Evolutionary conservation across 2,329 filamentous ascomycete genomes (phyloP).

Genomic region (Aspergillus ochraceus): DNA sequence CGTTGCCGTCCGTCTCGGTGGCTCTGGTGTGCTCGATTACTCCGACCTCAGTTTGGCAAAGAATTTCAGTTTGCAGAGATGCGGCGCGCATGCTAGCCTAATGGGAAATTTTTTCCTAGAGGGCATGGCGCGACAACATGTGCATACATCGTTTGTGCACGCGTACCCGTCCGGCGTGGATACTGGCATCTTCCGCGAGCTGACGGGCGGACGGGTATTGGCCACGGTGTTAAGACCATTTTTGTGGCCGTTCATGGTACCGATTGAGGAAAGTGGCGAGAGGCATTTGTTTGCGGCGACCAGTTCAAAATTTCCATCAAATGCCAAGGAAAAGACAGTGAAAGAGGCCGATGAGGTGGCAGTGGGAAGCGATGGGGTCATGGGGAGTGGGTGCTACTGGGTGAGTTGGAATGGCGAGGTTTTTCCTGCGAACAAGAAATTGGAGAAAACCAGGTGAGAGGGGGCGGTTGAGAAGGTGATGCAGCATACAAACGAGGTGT

Average conservation of each 20-base stretch:
- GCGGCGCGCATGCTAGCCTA: constrained; percentile 38
- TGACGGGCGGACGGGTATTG: constrained; percentile 33
- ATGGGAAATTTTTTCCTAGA: constrained; percentile 39
- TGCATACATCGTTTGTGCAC: constrained; percentile 38
- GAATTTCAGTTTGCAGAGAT: constrained; percentile 33
- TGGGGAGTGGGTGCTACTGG: constrained; percentile 19
- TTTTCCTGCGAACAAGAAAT: constrained; percentile 8
- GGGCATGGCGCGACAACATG: constrained; percentile 32
- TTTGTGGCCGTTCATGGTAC: constrained; percentile 16
- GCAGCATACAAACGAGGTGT: constrained; percentile 16
- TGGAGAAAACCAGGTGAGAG: constrained; percentile 5
- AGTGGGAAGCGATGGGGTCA: constrained; percentile 13
- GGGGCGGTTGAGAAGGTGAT: constrained; percentile 15
- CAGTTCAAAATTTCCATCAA: constrained; percentile 25
- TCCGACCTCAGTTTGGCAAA: constrained; percentile 44
- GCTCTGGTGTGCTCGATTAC: constrained; percentile 36
- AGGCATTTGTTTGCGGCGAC: constrained; percentile 10
- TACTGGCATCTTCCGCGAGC: constrained; percentile 37
- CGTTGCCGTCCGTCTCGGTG: constrained; percentile 27
- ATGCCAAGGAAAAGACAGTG: constrained; percentile 7
- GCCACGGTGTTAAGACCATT: constrained; percentile 15
- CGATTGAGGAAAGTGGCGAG: constrained; percentile 42
- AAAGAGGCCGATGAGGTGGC: constrained; percentile 7
- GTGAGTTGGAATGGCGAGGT: constrained; percentile 14
- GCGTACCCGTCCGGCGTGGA: constrained; percentile 43